These are phyloP conservation scores for Fonsecaea multimorphosa DNA, from an alignment of 2,329 filamentous ascomycete genomes.

Conservation along the genomic window DNA sequence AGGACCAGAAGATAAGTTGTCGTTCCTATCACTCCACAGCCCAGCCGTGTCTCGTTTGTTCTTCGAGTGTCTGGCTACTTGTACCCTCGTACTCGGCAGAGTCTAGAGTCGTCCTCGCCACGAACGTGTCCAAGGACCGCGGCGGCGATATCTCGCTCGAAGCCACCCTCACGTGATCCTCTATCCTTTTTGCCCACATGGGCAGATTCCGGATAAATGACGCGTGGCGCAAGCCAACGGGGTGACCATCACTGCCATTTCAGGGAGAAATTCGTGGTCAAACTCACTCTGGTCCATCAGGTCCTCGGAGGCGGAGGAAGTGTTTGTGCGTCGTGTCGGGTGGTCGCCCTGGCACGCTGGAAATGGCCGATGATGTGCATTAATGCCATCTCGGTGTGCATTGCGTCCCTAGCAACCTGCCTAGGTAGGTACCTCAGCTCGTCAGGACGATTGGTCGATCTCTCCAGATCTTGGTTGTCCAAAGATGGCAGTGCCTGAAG, in stretches of 20 bases:
- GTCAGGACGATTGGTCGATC: constrained; percentile 17
- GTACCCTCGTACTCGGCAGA: too few relatives aligned
- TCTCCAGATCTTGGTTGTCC: constrained; percentile 13
- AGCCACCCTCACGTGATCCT: background rate
- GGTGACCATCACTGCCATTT: background rate
- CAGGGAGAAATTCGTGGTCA: too few relatives aligned
- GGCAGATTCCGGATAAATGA: too few relatives aligned
- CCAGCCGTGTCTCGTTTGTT: background rate
- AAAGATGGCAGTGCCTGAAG: too few relatives aligned
- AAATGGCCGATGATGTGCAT: constrained; percentile 9
- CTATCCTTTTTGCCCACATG: too few relatives aligned
- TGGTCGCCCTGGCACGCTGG: background rate
- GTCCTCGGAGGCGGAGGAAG: background rate
- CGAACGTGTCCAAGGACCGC: background rate
- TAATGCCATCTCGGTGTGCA: background rate
- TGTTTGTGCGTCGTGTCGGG: background rate
- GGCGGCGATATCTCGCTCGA: constrained; percentile 1
- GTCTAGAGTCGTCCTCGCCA: background rate
- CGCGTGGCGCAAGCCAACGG: background rate
- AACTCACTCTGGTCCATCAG: too few relatives aligned
- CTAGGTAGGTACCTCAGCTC: too few relatives aligned
- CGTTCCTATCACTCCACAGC: constrained; percentile 11
- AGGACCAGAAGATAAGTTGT: background rate
- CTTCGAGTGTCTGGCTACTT: background rate
- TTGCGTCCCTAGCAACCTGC: too few relatives aligned